Base-by-base conservation (phyloP, 257 asterid genomes). In the Ligustrum vulgare region DNA sequence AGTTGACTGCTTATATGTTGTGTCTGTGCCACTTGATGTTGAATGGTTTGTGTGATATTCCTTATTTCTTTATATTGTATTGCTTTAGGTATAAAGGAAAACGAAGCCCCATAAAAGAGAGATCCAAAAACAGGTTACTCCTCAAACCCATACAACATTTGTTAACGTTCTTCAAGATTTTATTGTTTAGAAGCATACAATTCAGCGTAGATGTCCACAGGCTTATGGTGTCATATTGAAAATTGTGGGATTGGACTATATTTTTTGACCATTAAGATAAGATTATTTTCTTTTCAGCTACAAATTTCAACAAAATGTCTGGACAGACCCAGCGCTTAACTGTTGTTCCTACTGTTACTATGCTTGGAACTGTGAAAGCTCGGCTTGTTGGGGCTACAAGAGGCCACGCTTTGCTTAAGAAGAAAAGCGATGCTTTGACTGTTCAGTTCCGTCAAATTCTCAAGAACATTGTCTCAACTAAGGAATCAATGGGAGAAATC, bases 341-440 rank as follows among this genome's bases (percentile, higher is more conserved):
- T 60, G 67, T 60, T 23, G 67, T 60, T 22, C 67, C 67, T 9
- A 60, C 67, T 22, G 67, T 60, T 11, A 60, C 67, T 10, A 16
- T 60, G 67, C 67, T 60, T 25, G 67, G 67, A 22, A 34, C 25
- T 22, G 33, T 60, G 16, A 60, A 60, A 25, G 67, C 67, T 60
- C 67, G 67, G 34, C 67, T 60, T 60, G 15, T 60, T 25, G 67
- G 67, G 34, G 67, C 67, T 2, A 60, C 67, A 23, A 60, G 67
- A 60, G 67, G 67, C 67, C 67, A 60, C 16, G 67, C 67, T 25
- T 60, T 60, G 34, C 67, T 60, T 7, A 60, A 60, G 67, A 60
- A 60, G 67, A 60, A 60, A 25, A 60, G 67, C 25, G 67, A 60
- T 60, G 67, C 67, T 23, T 23, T 60, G 34, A 60, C 67, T 10